phyloP scores from a whole-genome alignment of 2,329 filamentous ascomycete species.

The Exserohilum turcica region DNA sequence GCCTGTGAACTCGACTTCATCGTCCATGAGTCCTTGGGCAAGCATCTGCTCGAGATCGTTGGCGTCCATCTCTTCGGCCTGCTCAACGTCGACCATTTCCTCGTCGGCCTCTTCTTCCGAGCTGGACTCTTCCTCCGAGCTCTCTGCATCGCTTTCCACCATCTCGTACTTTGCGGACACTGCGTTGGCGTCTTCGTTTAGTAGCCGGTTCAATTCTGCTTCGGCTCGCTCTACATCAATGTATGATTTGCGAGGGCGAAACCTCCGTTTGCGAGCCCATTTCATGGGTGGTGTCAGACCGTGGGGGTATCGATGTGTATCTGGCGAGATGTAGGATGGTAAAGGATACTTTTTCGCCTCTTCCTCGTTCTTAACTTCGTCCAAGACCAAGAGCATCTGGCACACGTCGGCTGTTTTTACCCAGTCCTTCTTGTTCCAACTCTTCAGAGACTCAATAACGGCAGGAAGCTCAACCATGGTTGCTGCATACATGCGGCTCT shows the following conservation, averaged over 20 bases:
- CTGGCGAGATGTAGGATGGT: slow-evolving; percentile 72
- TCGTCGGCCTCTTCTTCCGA: slow-evolving; percentile 49
- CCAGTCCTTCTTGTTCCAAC: slow-evolving; percentile 84
- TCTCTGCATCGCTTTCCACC: slow-evolving; percentile 52
- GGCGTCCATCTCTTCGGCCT: slow-evolving; percentile 47
- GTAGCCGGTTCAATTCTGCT: slow-evolving; percentile 73
- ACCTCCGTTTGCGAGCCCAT: slow-evolving; percentile 79
- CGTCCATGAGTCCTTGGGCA: slow-evolving; percentile 44
- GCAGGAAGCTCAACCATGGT: slow-evolving; percentile 83
- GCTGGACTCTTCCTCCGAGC: slow-evolving; percentile 47
- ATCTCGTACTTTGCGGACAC: slow-evolving; percentile 65
- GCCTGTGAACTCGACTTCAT: slow-evolving; percentile 39
- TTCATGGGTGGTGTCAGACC: slow-evolving; percentile 88
- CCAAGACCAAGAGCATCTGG: slow-evolving; percentile 84
- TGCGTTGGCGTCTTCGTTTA: slow-evolving; percentile 69
- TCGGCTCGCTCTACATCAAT: slow-evolving; percentile 87
- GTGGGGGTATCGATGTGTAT: slow-evolving; percentile 76
- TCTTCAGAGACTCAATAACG: slow-evolving; percentile 90
- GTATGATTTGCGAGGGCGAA: slow-evolving; percentile 80
- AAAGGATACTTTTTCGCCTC: slow-evolving; percentile 61
- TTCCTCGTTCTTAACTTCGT: slow-evolving; percentile 64
- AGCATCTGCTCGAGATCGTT: slow-evolving; percentile 46
- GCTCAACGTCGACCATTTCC: slow-evolving; percentile 47
- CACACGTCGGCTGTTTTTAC: slow-evolving; percentile 89
- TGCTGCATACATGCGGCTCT: slow-evolving; percentile 74